A percentile compares a stretch with the other conserved stretches of the same genome.
phyloP scores from a whole-genome alignment of 2,329 filamentous ascomycete species.

The Calycina herbarum region DNA sequence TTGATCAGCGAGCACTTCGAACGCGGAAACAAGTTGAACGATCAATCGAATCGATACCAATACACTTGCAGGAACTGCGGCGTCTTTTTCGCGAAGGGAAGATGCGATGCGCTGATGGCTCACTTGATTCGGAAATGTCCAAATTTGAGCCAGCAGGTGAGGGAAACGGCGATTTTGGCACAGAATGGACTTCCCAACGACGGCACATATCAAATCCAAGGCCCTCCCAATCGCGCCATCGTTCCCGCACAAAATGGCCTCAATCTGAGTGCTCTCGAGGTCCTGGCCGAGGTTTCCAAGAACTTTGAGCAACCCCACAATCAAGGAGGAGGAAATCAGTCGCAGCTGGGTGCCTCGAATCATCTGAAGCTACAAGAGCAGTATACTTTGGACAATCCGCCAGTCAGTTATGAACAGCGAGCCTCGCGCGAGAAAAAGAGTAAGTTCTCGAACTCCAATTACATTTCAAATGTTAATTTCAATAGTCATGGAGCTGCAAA shows the following conservation, averaged over 20 bases:
- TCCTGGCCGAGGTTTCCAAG: constrained; percentile 81
- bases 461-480: neutral
- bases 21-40: constrained; percentile 80
- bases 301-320: constrained; percentile 49
- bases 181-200: constrained; percentile 66
- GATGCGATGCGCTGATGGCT: constrained; percentile 76
- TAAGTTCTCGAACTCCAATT: constrained; percentile 29
- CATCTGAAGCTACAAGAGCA: constrained; percentile 58
- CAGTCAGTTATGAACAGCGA: constrained; percentile 49
- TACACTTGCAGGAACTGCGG: constrained; percentile 89
- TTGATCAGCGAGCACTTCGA: constrained; percentile 88
- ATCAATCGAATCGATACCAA: constrained; percentile 88
- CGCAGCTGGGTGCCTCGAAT: constrained; percentile 19
- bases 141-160: constrained; percentile 71
- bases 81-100: constrained; percentile 86
- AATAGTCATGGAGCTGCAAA: constrained; percentile 4
- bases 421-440: constrained; percentile 41
- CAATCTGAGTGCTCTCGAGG: constrained; percentile 77
- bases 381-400: constrained; percentile 57
- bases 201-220: constrained; percentile 31
- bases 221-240: constrained; percentile 27
- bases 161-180: constrained; percentile 71
- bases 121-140: constrained; percentile 88
- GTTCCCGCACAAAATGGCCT: constrained; percentile 45
- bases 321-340: constrained; percentile 28